Percentiles rank a stretch among this genome's conserved stretches.
phyloP scores from a whole-genome alignment of 805 yeast species.

The Kuraishia cidri region DNA sequence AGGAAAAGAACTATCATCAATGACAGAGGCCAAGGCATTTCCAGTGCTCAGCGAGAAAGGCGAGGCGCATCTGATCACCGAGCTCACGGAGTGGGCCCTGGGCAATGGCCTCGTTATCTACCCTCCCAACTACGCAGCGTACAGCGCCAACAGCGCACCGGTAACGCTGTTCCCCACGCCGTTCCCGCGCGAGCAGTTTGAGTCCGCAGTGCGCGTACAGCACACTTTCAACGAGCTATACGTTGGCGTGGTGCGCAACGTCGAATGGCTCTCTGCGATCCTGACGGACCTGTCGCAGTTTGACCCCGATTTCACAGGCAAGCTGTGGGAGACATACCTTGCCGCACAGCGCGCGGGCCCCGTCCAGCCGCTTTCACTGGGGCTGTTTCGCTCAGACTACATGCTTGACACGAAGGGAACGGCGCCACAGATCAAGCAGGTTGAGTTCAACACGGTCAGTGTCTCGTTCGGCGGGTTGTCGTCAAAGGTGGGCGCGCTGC shows the following conservation, averaged over 20 bases:
- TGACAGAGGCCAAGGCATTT: conserved; percentile 4
- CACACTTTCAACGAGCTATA: conserved; percentile 65
- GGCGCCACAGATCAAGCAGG: conserved; percentile 63
- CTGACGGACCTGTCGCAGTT: conserved; percentile 43
- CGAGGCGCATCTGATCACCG: conserved; percentile 26
- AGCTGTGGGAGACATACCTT: conserved; percentile 51
- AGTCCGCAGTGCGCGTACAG: conserved; percentile 61
- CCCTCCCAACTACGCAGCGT: conserved; percentile 43
- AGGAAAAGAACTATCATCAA: no score
- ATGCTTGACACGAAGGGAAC: conserved; percentile 43
- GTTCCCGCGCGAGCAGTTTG: conserved; percentile 60
- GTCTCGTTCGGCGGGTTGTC: conserved; percentile 93
- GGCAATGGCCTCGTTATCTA: conserved; percentile 80
- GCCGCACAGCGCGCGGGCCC: conserved; percentile 39
- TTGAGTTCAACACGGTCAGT: conserved; percentile 93
- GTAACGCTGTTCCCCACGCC: conserved; percentile 90
- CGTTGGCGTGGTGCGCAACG: conserved; percentile 50
- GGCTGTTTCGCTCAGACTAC: conserved; percentile 87
- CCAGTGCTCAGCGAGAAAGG: conserved; percentile 5
- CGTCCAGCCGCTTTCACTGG: conserved; percentile 63
- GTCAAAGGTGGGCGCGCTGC: conserved; percentile 69
- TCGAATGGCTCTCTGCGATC: conserved; percentile 53
- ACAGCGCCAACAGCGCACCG: conserved; percentile 63
- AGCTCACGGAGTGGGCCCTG: conserved; percentile 66
- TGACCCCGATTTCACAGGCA: conserved; percentile 79